Conservation (phyloP, 495 filamentous ascomycete genomes). For the Hyaloscypha bicolor region DNA sequence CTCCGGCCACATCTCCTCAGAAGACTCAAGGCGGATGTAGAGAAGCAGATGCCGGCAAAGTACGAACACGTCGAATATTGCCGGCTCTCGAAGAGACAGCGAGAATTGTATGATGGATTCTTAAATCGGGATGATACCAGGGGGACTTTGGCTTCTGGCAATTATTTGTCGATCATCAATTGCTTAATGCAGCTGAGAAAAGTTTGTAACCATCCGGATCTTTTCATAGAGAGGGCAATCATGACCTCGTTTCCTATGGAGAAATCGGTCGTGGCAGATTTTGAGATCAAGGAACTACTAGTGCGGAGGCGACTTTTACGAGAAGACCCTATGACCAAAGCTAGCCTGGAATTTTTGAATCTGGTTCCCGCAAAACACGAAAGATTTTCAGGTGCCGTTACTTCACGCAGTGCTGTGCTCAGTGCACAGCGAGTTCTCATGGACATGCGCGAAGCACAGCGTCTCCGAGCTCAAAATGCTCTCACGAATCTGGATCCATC, state of each 20-base stretch:
- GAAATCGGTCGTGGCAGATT: constrained; percentile 77
- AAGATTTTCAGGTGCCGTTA: constrained; percentile 58
- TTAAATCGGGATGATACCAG: constrained; percentile 91
- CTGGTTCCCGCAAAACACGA: constrained; percentile 76
- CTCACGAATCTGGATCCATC: constrained; percentile 60
- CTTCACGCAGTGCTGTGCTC: constrained; percentile 62
- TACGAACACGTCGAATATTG: constrained; percentile 97
- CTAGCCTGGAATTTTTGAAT: constrained; percentile 79
- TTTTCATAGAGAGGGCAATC: constrained; percentile 97
- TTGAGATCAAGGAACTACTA: constrained; percentile 72
- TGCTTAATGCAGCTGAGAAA: constrained; percentile 97
- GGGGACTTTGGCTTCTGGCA: constrained; percentile 87
- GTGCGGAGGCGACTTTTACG: constrained; percentile 68
- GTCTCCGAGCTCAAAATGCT: constrained; percentile 60
- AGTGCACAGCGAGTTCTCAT: constrained; percentile 65
- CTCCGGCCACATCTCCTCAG: constrained; percentile 91
- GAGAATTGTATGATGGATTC: constrained; percentile 95
- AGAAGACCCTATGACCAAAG: constrained; percentile 63
- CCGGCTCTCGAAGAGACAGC: constrained; percentile 88
- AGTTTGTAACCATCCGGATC: constrained; percentile 97
- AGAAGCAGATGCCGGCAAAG: constrained; percentile 99
- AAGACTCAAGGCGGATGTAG: constrained; percentile 93
- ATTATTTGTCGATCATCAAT: constrained; percentile 97
- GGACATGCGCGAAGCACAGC: constrained; percentile 64
- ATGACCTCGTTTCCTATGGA: constrained; percentile 96